Base-by-base conservation (phyloP, 2,329 filamentous ascomycete genomes). In the Aspergillus pseudoglaucus region DNA sequence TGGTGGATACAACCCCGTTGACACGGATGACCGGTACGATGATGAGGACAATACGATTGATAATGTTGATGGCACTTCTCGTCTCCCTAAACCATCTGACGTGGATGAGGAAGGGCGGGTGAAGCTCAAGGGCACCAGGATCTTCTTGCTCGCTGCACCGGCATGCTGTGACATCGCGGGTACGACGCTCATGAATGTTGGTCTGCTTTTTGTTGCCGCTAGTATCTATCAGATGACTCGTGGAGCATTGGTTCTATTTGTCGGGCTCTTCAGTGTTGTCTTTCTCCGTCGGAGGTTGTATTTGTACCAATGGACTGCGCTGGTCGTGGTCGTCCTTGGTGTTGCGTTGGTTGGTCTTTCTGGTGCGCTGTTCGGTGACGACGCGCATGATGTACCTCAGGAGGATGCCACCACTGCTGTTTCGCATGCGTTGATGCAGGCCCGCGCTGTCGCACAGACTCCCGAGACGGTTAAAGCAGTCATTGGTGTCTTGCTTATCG, bases 221-320 rank as follows among this genome's bases (percentile, higher is more conserved):
- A 94, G 88, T 51, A 96, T 98, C 62, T 98, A 96, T 71, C 93
- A 98, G 72, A 98, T 98, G 93, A 97, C 91, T 1, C 79, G 93
- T 50, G 93, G 93, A 7, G 93, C 93, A 0, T 77, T 98, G 38
- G 91, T 98, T 3, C 78, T 98, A 6, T 98, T 98, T 59, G 93
- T 98, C 17, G 93, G 93, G 0, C 74, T 97, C 0, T 96, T 98
- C 72, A 95, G 90, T 62, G 90, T 98, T 23, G 61, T 95, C 10
- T 97, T 98, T 68, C 75, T 98, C 48, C 84, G 82, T 60, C 82
- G 89, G 42, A 85, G 82, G 57, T 77, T 98, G 30, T 81, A 83
- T 52, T 65, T 87, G n/a, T 96, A 91, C 74, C 93, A 98, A 68
- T 98, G 93, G 93, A 74, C 88, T 49, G 87, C 89, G 5, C 79